Evolutionary conservation across 192 early-diverging fungal genomes (phyloP), one percentile per base, ranked within the genome.

Genomic region (Martensiomyces pterosporus): DNA sequence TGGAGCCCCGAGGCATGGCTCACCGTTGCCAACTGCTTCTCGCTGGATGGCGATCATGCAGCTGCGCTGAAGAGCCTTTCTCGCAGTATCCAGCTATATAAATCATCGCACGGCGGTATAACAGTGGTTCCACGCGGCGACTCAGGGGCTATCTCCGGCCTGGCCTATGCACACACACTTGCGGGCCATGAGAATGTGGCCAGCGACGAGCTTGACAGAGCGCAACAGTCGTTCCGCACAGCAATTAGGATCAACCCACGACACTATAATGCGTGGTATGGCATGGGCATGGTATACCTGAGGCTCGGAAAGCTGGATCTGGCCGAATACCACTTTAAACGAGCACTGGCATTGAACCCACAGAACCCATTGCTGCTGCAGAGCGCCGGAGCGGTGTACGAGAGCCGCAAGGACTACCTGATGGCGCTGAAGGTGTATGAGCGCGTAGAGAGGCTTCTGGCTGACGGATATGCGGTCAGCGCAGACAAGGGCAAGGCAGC

Each of bases 251-350:
- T 85, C 24, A 81, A 94, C 52, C 64, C 72, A 12, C 71, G 92
- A 13, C 87, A 91, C 43, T 93, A 88, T 49, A 86, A 86, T 47
- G 90, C 92, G 18, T 89, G 87, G 89, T 92, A 82, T 52, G 92
- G 92, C 3, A 55, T 97, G 50, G 92, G 87, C 2, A 60, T 79
- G 45, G 63, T 86, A 32, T 89, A 84, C 51, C 62, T 78, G 46
- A 75, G 81, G 8, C 77, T 86, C 43, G 90, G 88, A 19, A 89
- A 93, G 53, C 70, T 71, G 17, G 73, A 85, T 33, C 46, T 81
- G 32, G 85, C 92, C 5, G 83, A 85, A 46, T 82, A 81, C 39
- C 80, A 91, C 56, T 90, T 83, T 58, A 64, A 74, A 38, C 74
- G 77, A 1, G 92, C 93, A 0, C 48, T 88, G 32, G 61, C 75